These are phyloP conservation scores for Tilletia walkeri DNA, from an alignment of 1,284 basidiomycete species.

Conservation along the genomic window DNA sequence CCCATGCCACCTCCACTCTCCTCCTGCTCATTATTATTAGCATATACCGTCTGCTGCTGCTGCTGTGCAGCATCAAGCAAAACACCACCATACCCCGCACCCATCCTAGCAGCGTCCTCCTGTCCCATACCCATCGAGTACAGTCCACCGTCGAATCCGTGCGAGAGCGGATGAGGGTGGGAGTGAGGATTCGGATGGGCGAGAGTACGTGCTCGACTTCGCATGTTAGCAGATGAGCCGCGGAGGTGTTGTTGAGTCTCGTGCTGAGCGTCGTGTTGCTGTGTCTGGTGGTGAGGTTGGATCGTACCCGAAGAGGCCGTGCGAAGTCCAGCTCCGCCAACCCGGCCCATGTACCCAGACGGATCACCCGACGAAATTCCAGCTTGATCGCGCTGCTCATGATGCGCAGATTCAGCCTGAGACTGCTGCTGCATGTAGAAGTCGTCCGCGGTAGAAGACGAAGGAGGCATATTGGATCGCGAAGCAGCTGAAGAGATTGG, in stretches of 20 bases:
- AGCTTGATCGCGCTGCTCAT: too few species aligned
- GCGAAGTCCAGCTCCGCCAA: slow-evolving; percentile 7
- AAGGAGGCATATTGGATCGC: too few species aligned
- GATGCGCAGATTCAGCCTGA: too few species aligned
- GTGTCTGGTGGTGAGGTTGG: neutral
- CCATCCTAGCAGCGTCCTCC: neutral
- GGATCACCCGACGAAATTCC: too few species aligned
- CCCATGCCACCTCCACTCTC: too few species aligned
- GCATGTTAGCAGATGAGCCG: neutral
- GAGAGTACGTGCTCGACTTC: neutral
- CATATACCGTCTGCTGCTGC: too few species aligned
- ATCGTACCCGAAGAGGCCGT: neutral
- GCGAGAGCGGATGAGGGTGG: neutral
- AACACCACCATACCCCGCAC: neutral
- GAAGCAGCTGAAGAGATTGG: too few species aligned
- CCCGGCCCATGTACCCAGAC: too few species aligned
- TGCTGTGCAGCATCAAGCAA: too few species aligned
- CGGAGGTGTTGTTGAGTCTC: too few species aligned
- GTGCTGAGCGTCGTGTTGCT: neutral
- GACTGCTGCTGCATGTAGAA: neutral
- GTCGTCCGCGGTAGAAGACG: neutral
- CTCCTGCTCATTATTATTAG: too few species aligned
- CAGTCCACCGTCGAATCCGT: too few species aligned
- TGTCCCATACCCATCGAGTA: neutral
- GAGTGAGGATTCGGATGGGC: slow-evolving; percentile 2